Base-by-base conservation (phyloP, 140 eudicot species). In the Oenanthe javanica region DNA sequence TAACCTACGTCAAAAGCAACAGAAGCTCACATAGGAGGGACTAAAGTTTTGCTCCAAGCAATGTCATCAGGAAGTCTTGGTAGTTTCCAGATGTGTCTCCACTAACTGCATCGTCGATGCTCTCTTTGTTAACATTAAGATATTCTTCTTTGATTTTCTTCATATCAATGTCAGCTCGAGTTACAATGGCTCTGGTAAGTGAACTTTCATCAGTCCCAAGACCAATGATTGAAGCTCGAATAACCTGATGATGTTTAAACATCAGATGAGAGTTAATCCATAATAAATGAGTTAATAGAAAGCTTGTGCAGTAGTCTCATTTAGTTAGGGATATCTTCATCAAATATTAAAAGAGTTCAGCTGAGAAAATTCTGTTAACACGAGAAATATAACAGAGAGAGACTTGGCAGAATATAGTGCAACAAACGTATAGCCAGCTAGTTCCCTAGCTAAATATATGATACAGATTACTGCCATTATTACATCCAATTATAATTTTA, bases 161-260 rank as follows among this genome's bases (percentile, higher is more conserved):
- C 87, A 88, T 80, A 73, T 90, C 96, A 15, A 88, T 85, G 82
- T 90, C 96, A 75, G 96, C 93, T 81, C 96, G 86, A 80, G 84
- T 49, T 38, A 88, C 85, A 67, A 90, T 85, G 13, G 77, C 95
- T 82, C 92, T 84, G 16, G 90, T 86, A 77, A 90, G 82, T n/a
- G 92, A 85, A 82, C 84, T 89, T 84, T 91, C 97, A 82, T 91
- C 97, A 0, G 97, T 88, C 45, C 97, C 94, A 79, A 89, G 77
- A n/a, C 94, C 96, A 19, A 43, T 47, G 36, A 86, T 80, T 12
- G 93, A 80, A 64, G 80, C 77, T 83, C 79, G 82, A 46, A 91
- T 80, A 72, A 84, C 93, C 93, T 89, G 84, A 48, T 23, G 23
- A 49, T 75, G 23, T 23, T 25, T 49, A 69, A 3, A 69, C 19